A percentile compares a stretch with the other conserved stretches of the same genome.
Evolutionary conservation across 2,329 filamentous ascomycete genomes (phyloP).

Genomic region (Colletotrichum sojae): DNA sequence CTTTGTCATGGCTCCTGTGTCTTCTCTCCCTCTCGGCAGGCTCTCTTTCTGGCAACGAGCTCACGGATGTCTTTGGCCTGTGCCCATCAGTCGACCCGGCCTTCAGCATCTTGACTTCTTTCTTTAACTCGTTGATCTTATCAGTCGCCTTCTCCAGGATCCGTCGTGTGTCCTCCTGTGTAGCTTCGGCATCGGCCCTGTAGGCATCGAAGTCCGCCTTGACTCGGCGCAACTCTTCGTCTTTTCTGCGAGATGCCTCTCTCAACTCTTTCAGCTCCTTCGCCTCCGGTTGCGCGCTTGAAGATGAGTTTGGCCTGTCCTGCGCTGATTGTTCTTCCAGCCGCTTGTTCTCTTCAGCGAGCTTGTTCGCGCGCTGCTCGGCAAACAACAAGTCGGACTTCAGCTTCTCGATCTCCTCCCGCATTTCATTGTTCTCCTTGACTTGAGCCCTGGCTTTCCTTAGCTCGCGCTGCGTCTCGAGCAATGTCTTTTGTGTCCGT

Average conservation of each 20-base stretch:
- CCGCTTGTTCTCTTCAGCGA: conserved; percentile 54
- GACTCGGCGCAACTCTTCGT: conserved; percentile 64
- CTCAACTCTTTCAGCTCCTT: conserved; percentile 49
- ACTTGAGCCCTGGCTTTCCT: conserved; percentile 68
- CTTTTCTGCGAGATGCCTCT: conserved; percentile 59
- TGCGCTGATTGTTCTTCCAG: conserved; percentile 42
- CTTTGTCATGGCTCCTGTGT: conserved; percentile 19
- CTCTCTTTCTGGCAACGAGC: conserved; percentile 14
- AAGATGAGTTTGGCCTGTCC: neutral
- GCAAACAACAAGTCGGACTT: conserved; percentile 64
- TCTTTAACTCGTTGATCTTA: conserved; percentile 70
- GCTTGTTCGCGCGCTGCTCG: conserved; percentile 58
- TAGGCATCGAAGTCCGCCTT: conserved; percentile 68
- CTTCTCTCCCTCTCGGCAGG: conserved; percentile 18
- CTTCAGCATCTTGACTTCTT: conserved; percentile 64
- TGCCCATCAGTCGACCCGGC: conserved; percentile 39
- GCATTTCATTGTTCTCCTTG: conserved; percentile 65
- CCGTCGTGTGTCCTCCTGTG: conserved; percentile 68
- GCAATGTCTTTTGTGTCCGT: conserved; percentile 64
- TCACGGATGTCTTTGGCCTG: conserved; percentile 18
- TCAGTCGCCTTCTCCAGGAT: conserved; percentile 70
- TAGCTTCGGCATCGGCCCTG: conserved; percentile 66
- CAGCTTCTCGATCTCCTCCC: conserved; percentile 67
- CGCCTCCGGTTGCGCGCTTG: conserved; percentile 37
- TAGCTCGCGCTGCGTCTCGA: conserved; percentile 69